Evolutionary conservation across 192 early-diverging fungal genomes (phyloP), one percentile per base, ranked within the genome.

Genomic region (Rhizophagus clarus): DNA sequence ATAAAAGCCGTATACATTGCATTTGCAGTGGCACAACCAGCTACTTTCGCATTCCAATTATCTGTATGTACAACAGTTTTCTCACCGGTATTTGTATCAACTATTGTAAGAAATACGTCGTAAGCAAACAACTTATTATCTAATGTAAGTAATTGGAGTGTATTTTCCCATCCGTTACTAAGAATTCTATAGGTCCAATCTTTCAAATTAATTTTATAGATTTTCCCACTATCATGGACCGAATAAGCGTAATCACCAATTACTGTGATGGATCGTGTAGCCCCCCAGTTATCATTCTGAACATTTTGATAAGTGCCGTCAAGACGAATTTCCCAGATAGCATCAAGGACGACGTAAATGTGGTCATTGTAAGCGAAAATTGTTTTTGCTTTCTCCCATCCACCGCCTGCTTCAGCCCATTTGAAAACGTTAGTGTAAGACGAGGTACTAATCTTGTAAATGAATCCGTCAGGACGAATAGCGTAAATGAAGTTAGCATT

Each of bases 251-350:
- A 64, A 64, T 64, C 26, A 29, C 63, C 63, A 28, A 64, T 64
- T 64, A 64, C 29, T n/a, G 63, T 64, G 12, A 15, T 49, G 15
- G 47, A 49, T 49, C 47, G 47, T 49, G 47, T 64, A 64, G 2
- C 14, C 5, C 63, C 26, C 63, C 63, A 64, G 8, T 31, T 11
- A 29, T 64, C 63, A 64, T 29, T 64, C 29, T 64, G 63, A 28
- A 64, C 63, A 0, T 64, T n/a, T 64, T 64, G 24, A 64, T 64
- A 64, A 64, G 63, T 64, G 6, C 63, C 26, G 29, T 64, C 63
- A 64, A 64, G 63, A 64, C 63, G 63, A 64, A 64, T 64, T 64
- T 64, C 63, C 63, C 63, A 64, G 8, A 64, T 64, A 64, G 63
- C 28, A 14, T 64, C 6, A 64, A 64, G 28, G n/a, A 64, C 63